Evolutionary conservation across 2,329 filamentous ascomycete genomes (phyloP), one percentile per base, ranked within the genome.

Genomic region (Fusarium equiseti): DNA sequence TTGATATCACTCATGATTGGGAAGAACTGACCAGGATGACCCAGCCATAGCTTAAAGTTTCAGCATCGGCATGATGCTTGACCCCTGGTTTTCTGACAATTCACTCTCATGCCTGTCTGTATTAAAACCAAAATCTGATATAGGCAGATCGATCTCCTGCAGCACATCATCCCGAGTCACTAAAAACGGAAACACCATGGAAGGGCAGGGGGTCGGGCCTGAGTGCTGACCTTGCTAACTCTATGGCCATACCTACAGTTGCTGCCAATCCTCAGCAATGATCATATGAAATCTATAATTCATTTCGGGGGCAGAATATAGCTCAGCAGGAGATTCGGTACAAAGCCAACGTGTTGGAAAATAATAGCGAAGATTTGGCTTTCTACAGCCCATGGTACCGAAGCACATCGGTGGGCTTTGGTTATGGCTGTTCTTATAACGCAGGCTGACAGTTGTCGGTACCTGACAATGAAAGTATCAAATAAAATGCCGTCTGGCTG

Each of bases 191-290:
- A 53, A 31, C 29, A n/a, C 27, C 35, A 46, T 51, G 27, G 44
- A 32, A 35, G n/a, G 20, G 45, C n/a, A 43, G 40, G 29, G 35
- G 24, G 49, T 57, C 27, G 16, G 43, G 38, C 26, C 50, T 63
- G 48, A 50, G 20, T 49, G 24, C 55, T 57, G 53, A 68, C 32
- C 38, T 38, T 29, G 24, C 51, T 54, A 56, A 68, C 32, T 38
- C 35, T 29, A 42, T 49, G 20, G 48, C 43, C 63, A 48, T 43
- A 31, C 59, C 48, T 43, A 31, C 42, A 35, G 44, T 58, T 43
- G 32, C 45, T 54, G 27, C 26, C 32, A 15, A 24, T 51, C 66
- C 49, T 63, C 24, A 59, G 63, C 38, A 51, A 62, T 55, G 31
- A 55, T 51, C 29, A 46, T 67, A n/a, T 29, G n/a, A 54, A n/a